These are phyloP conservation scores for Linnemannia zychae DNA, from an alignment of 192 early-diverging fungal genomes.

Conservation along the genomic window DNA sequence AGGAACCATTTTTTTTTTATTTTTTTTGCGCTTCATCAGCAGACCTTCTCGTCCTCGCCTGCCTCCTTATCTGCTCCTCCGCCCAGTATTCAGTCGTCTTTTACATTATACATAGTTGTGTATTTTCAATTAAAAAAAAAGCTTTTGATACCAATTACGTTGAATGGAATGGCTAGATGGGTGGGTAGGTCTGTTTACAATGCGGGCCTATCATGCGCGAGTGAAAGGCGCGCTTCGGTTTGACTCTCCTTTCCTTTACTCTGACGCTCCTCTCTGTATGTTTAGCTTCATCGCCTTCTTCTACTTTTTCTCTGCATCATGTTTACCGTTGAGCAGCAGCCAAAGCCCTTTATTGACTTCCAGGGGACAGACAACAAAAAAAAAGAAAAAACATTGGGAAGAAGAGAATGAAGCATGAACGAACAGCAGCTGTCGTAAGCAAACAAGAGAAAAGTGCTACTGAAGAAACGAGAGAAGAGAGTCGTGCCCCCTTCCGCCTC, in stretches of 20 bases:
- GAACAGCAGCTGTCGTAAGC: not conserved
- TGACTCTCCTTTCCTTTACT: not conserved
- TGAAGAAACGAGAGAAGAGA: not conserved
- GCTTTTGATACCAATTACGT: not conserved
- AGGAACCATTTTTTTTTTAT: not conserved
- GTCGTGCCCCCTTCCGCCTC: not conserved
- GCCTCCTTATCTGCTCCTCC: not conserved
- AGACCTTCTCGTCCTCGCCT: not conserved
- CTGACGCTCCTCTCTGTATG: not conserved
- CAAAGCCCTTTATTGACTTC: not conserved
- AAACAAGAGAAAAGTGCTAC: not conserved
- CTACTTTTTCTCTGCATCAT: not conserved
- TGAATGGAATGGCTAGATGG: not conserved
- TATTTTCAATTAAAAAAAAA: not conserved
- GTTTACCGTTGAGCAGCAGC: conserved; percentile 11
- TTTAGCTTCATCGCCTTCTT: not conserved
- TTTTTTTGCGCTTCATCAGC: not conserved
- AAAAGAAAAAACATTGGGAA: not conserved
- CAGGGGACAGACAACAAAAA: conserved; percentile 8
- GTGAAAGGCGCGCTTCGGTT: not conserved
- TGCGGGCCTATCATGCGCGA: not conserved
- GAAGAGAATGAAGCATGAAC: not conserved
- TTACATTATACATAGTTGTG: too few relatives aligned
- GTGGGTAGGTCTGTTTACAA: not conserved
- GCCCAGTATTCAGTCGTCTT: not conserved